Evolutionary conservation across 305 asterid species (phyloP), one percentile per base, ranked within the genome.

Genomic region (Fraxinus sp.): DNA sequence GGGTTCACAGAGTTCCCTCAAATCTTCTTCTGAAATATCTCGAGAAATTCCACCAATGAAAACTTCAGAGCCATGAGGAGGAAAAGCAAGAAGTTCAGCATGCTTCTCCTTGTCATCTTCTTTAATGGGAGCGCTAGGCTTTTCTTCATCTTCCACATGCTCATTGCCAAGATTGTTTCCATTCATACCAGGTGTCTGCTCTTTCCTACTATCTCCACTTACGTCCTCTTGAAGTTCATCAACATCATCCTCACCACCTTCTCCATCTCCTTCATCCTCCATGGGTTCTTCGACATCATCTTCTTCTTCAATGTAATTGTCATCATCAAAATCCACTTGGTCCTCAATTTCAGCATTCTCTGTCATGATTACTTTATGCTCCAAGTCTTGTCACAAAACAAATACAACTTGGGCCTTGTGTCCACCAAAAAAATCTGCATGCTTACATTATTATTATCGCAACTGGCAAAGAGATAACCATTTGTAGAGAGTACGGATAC

Each of bases 31-130:
- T 13, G 96, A 84, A 86, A 91, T 80, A 84, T 95, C 98, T 81
- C 98, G 91, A 88, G 97, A 86, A 82, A 94, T 94, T 49, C 98
- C 99, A 84, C 99, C 98, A 81, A 95, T 90, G 85, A 95, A 95
- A 86, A 95, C 88, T 89, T 95, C 99, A 57, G 99, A 92, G 80
- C 99, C 99, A 36, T 90, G 99, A 57, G 99, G 98, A 79, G 99
- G 99, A 86, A 92, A 94, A 87, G 88, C 89, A 76, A 95, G 93
- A 88, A 95, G 97, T 66, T 92, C 93, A 16, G 89, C 88, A 87
- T 89, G 93, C 86, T 90, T 89, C 78, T 83, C 90, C 36, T 83
- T 89, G 66, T 88, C 94, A 13, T 82, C 87, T 30, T 87, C 89
- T 74, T 82, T 84, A 74, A 83, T 77, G 57, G 93, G 83, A 83